phyloP scores from a whole-genome alignment of 2,329 filamentous ascomycete species.

The Davidsoniella eucalypti region DNA sequence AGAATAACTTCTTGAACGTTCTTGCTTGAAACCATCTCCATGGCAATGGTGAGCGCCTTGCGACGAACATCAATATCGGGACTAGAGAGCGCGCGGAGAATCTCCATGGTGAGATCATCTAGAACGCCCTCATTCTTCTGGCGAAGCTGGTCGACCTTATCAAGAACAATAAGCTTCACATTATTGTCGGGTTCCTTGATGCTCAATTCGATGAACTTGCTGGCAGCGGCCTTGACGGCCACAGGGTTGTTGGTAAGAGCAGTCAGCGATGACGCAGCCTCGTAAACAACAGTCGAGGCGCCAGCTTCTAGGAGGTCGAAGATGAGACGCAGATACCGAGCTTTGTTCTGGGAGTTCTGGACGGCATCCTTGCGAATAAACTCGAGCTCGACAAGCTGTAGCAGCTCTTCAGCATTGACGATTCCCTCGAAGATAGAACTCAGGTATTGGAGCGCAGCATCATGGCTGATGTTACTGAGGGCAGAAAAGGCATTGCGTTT shows the following conservation, averaged over 20 bases:
- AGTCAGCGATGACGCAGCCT: constrained; percentile 88
- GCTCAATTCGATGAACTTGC: constrained; percentile 90
- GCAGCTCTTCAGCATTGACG: constrained; percentile 80
- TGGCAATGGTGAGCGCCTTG: constrained; percentile 75
- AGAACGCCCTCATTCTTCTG: constrained; percentile 80
- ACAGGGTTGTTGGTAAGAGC: constrained; percentile 91
- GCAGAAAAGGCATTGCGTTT: constrained; percentile 96
- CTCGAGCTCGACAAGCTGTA: constrained; percentile 86
- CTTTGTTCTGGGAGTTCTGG: constrained; percentile 89
- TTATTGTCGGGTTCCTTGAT: constrained; percentile 99
- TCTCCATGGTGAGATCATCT: constrained; percentile 93
- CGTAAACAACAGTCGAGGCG: constrained; percentile 89
- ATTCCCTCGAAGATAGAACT: constrained; percentile 84
- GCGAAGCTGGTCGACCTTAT: constrained; percentile 76
- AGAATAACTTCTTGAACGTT: constrained; percentile 97
- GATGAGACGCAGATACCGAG: constrained; percentile 81
- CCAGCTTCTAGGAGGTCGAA: constrained; percentile 91
- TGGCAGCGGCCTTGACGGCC: constrained; percentile 87
- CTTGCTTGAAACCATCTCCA: constrained; percentile 98
- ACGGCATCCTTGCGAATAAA: constrained; percentile 98
- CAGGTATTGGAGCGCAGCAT: constrained; percentile 77
- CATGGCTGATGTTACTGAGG: constrained; percentile 77
- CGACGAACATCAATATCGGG: constrained; percentile 89
- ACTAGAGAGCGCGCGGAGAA: constrained; percentile 83
- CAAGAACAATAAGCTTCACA: constrained; percentile 93